Percentiles rank a stretch among this genome's conserved stretches.
phyloP scores from a whole-genome alignment of 371 early-diverging fungal species.

The Phascolomyces articulosus region DNA sequence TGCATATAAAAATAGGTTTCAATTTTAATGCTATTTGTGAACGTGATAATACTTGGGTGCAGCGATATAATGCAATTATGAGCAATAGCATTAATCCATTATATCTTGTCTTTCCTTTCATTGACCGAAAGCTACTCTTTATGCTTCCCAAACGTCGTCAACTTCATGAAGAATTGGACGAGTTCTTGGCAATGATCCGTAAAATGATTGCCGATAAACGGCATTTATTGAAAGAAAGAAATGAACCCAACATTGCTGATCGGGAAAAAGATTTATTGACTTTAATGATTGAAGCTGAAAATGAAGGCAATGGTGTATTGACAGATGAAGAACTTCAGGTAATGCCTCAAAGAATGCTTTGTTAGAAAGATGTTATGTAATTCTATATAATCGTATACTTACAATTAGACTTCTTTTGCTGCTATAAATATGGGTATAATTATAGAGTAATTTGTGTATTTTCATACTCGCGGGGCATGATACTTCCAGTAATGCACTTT shows the following conservation, averaged over 20 bases:
- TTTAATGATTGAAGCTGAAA: conserved; percentile 43
- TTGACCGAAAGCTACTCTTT: conserved; percentile 4
- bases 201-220: conserved; percentile 37
- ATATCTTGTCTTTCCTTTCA: conserved; percentile 6
- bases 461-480: conserved; percentile 30
- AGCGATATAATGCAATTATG: conserved; percentile 11
- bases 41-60: conserved; percentile 19
- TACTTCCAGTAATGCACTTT: conserved; percentile 29
- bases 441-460: conserved; percentile 9
- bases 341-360: background rate
- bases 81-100: conserved; percentile 4
- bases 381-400: no score
- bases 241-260: conserved; percentile 18
- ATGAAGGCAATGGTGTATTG: conserved; percentile 10
- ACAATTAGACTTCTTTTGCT: no score
- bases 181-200: conserved; percentile 37
- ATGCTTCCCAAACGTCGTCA: conserved; percentile 25
- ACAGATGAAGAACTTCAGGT: conserved; percentile 35
- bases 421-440: background rate
- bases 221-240: conserved; percentile 14
- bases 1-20: conserved; percentile 10
- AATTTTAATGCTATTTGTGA: conserved; percentile 20
- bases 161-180: background rate
- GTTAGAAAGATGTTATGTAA: no score
- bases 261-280: conserved; percentile 48